Percentiles rank a stretch among this genome's conserved stretches.
phyloP scores from a whole-genome alignment of 306 rosid genomes.

The Luffa acutangula region DNA sequence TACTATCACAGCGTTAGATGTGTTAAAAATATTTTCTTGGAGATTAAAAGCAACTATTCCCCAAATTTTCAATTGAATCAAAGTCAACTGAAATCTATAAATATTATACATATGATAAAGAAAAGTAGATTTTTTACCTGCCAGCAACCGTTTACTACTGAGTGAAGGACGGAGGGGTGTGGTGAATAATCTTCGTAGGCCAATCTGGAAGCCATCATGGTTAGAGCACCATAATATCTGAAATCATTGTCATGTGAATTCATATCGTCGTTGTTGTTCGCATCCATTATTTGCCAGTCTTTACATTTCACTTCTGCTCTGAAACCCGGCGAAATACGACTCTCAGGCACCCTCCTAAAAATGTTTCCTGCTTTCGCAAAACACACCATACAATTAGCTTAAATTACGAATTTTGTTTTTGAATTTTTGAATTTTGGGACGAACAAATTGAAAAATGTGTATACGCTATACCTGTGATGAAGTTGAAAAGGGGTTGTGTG shows the following conservation, averaged over 20 bases:
- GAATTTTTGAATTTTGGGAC: too few relatives aligned
- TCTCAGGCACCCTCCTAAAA: too few relatives aligned
- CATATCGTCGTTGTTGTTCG: background rate
- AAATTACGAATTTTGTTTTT: too few relatives aligned
- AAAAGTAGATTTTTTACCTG: constrained; percentile 10
- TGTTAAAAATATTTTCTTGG: too few relatives aligned
- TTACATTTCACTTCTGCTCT: background rate
- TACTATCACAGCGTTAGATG: too few relatives aligned
- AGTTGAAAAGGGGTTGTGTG: background rate
- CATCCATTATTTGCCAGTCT: background rate
- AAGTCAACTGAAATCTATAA: background rate
- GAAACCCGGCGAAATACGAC: too few relatives aligned
- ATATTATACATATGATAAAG: too few relatives aligned
- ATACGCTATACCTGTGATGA: too few relatives aligned
- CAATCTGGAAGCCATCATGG: constrained; percentile 29
- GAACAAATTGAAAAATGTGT: too few relatives aligned
- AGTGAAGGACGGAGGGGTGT: background rate
- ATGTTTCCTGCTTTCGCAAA: too few relatives aligned
- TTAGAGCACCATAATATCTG: constrained; percentile 13
- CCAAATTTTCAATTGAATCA: too few relatives aligned
- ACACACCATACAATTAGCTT: too few relatives aligned
- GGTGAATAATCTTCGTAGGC: constrained; percentile 2
- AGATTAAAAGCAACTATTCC: background rate
- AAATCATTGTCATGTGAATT: background rate
- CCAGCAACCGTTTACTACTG: constrained; percentile 22